Base-by-base conservation (phyloP, 257 asterid genomes). In the Thymus mandschuricus region DNA sequence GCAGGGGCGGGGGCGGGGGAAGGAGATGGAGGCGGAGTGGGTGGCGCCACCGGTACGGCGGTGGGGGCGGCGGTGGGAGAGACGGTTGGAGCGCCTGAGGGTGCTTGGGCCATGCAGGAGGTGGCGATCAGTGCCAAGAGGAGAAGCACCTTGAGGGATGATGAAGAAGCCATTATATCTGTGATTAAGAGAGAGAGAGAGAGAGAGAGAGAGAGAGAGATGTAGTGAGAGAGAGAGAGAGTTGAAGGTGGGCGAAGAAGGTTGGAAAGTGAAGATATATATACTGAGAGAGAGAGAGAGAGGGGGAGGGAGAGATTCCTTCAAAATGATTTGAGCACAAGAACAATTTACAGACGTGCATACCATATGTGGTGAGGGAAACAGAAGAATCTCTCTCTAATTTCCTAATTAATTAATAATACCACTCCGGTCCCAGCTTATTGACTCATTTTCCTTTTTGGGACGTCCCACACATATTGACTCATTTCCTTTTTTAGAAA, bases 41-140 rank as follows among this genome's bases (percentile, higher is more conserved):
- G 90, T 4, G 90, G 74, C 12, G 74, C 29, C 48, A 75, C 56
- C 4, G 83, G 81, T 0, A 72, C 75, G 27, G 83, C 82, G 0
- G 81, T 43, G 0, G 92, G 90, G 3, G 84, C 46, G 74, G 88
- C 89, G 56, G 87, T 6, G 67, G 89, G 91, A 40, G 94, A 87
- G 65, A 83, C 82, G 10, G 78, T 72, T 1, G 94, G 91, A 10
- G 94, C 80, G 1, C 86, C 84, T 0, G 82, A 67, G 6, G 95
- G 95, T 21, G 92, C 76, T 72, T 89, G 96, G 0, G 95, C 95
- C 76, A 76, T 52, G 72, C 92, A 87, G 3, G 91, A 74, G 64
- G 91, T 74, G 81, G 83, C 75, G 5, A 87, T 31, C 66, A 87
- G 84, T 2, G 89, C 86, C 12, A 89, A 10, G 69, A 87, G 70